Evolutionary conservation across 345 rosid genomes (phyloP), one percentile per base, ranked within the genome.

Genomic region (Populus alba): DNA sequence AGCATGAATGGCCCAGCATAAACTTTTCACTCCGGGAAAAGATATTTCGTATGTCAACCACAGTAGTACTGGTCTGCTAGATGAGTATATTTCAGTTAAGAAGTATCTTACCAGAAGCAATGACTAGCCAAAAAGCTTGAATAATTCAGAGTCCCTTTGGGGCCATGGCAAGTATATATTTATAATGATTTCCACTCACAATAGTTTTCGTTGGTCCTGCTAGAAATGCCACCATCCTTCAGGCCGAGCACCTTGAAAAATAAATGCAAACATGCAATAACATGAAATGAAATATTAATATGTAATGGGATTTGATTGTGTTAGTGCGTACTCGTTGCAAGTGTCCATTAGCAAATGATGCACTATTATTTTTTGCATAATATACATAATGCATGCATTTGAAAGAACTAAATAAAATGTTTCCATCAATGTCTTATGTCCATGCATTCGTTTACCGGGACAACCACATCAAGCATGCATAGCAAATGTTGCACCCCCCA

Each of bases 381-480:
- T n/a, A 33, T 66, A 70, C 69, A 31, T 25, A 37, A 71, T 35
- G 25, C 12, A 69, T 29, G 69, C 41, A 76, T 73, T 69, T 35
- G 39, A 47, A 57, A 76, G 53, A 38, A 75, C 35, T 23, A 63
- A 12, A 23, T 68, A 39, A 49, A 76, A 70, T n/a, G 61, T n/a
- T 27, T 31, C 38, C 70, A 73, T 74, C 49, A 82, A 72, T 75
- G 71, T 75, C 22, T 38, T 63, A 66, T 74, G 57, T 68, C 73
- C 66, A 72, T 31, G 15, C 18, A 35, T 70, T 62, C 74, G 73
- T 71, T 66, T 4, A 73, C 37, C 71, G 63, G 12, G 38, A 82
- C 79, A 87, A 38, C 80, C 88, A 83, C 79, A 70, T 82, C 87
- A 83, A 78, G 71, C 81, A 71, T 69, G 81, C 79, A 81, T 74